Evolutionary conservation across 805 yeast species (phyloP).

Genomic region (Myxozyma melibiosi): DNA sequence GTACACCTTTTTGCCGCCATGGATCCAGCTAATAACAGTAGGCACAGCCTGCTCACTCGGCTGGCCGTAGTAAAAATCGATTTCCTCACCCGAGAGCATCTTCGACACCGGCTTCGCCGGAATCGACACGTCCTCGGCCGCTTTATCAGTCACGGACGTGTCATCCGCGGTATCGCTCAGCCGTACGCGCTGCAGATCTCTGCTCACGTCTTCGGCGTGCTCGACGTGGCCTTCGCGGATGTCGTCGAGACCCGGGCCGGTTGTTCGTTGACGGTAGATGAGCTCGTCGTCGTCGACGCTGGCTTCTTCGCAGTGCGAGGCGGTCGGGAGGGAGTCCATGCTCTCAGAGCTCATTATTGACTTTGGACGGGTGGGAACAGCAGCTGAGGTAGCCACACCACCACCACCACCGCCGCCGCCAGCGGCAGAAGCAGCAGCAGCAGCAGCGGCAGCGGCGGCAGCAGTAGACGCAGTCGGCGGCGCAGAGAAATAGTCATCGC

Average conservation of each 20-base stretch:
- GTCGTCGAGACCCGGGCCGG: not conserved
- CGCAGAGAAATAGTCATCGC: not conserved
- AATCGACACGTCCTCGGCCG: slow-evolving; percentile 35
- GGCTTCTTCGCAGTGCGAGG: slow-evolving; percentile 25
- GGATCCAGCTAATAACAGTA: slow-evolving; percentile 84
- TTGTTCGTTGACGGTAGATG: slow-evolving; percentile 7
- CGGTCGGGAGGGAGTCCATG: slow-evolving; percentile 22
- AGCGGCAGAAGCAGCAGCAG: too few relatives aligned
- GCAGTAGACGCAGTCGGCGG: not conserved
- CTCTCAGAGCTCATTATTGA: slow-evolving; percentile 23
- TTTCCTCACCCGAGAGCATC: slow-evolving; percentile 42
- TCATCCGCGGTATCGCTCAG: slow-evolving; percentile 18
- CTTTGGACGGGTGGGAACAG: not conserved
- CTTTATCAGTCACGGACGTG: slow-evolving; percentile 12
- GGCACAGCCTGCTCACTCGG: slow-evolving; percentile 41
- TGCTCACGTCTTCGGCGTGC: slow-evolving; percentile 5
- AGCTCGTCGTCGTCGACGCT: slow-evolving; percentile 14
- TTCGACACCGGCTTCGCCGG: slow-evolving; percentile 40
- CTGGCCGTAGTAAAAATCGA: slow-evolving; percentile 37
- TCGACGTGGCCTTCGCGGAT: not conserved
- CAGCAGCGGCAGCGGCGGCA: not conserved
- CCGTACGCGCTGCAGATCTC: slow-evolving; percentile 5
- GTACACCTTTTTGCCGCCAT: slow-evolving; percentile 94
- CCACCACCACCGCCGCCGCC: too few relatives aligned
- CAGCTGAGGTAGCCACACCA: too few relatives aligned